Evolutionary conservation across 257 asterid genomes (phyloP).

Genomic region (Lithospermum erythrorhizon): DNA sequence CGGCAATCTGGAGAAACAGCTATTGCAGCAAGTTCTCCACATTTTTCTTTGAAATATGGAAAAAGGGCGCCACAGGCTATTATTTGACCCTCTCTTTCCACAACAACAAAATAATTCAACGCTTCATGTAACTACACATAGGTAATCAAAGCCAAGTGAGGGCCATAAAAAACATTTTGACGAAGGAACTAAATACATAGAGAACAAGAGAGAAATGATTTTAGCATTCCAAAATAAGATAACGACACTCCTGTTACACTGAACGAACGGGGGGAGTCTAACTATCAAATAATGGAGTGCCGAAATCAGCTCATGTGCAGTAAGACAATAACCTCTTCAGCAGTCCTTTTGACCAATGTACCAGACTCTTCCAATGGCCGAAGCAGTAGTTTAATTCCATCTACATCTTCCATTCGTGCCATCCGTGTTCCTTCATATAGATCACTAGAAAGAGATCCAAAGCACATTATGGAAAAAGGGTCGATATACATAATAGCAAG

Average conservation of each 20-base stretch:
- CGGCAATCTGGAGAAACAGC: slow-evolving; percentile 99
- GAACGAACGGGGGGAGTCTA: too few relatives aligned
- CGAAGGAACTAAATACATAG: too few relatives aligned
- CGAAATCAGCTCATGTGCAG: too few relatives aligned
- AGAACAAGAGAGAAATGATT: neutral
- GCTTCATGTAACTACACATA: slow-evolving; percentile 47
- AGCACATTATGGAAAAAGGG: neutral
- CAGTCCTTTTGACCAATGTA: slow-evolving; percentile 68
- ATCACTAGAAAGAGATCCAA: slow-evolving; percentile 43
- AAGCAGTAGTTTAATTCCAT: slow-evolving; percentile 63
- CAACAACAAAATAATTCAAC: slow-evolving; percentile 53
- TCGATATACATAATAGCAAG: too few relatives aligned
- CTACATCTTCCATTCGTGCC: slow-evolving; percentile 62
- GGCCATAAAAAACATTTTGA: too few relatives aligned
- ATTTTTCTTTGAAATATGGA: slow-evolving; percentile 63
- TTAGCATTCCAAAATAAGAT: neutral
- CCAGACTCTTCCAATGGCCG: slow-evolving; percentile 87
- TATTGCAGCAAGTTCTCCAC: slow-evolving; percentile 96
- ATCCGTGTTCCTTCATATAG: slow-evolving; percentile 90
- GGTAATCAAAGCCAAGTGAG: neutral
- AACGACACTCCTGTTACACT: too few relatives aligned
- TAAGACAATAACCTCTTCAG: slow-evolving; percentile 48
- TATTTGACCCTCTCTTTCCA: slow-evolving; percentile 93
- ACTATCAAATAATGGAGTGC: too few relatives aligned
- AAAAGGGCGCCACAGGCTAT: slow-evolving; percentile 89